Base-by-base conservation (phyloP, 208 protist genomes). In the Crithidia bombi region DNA sequence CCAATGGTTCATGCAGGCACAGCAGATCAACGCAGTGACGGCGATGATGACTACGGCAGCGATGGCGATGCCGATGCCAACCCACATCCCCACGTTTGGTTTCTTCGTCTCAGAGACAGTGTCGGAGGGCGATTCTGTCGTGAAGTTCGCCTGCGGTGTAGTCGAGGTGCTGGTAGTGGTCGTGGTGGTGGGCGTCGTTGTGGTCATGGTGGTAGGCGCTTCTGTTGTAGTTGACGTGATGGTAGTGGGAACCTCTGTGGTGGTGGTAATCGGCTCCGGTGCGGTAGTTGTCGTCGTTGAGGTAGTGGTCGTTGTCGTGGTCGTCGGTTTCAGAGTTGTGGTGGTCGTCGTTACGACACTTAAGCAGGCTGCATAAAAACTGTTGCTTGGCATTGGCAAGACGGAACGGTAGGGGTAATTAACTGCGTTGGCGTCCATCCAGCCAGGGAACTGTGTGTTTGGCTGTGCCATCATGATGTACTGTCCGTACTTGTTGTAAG, bases 381-480 rank as follows among this genome's bases (percentile, higher is more conserved):
- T 57, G 12, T 9, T 26, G 5, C 0, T 15, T n/a, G 44, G 19
- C 26, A 52, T 39, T 10, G 52, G 25, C 6, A 52, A 26, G n/a
- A 0, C 12, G 6, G 30, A 49, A 12, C 9, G 5, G 52, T 61
- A 69, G 5, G 36, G 35, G 41, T 52, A 69, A 1, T 5, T 19
- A 7, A 39, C 11, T 0, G 33, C 21, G 0, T 52, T 32, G 23
- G 49, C 39, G 30, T 69, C 64, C 6, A 69, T 49, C 64, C 64
- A 69, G 39, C 64, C 49, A 9, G 64, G 64, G 39, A 69, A 41
- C 25, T 21, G 17, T 2, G 19, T 21, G 3, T 36, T 33, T 30
- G 39, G 39, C 28, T 52, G 50, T 41, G 49, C 30, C 64, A 69
- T 69, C 51, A 69, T 51, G 7, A 69, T 47, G 30, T 61, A 32